These are phyloP conservation scores for Quillaja saponaria DNA, from an alignment of 306 rosid genomes.

Conservation along the genomic window DNA sequence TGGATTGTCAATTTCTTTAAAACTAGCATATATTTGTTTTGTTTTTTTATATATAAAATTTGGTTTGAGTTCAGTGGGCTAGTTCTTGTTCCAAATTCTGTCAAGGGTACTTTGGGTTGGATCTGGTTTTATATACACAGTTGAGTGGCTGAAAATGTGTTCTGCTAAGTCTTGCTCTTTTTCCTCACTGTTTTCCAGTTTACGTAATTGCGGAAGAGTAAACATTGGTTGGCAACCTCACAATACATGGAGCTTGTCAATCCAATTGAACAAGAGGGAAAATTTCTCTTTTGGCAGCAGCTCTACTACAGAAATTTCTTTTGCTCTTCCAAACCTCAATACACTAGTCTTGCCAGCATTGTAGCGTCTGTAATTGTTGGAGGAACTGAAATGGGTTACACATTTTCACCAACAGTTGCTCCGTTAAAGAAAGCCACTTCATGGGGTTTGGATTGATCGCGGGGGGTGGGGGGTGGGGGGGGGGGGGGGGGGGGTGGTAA, in stretches of 20 bases:
- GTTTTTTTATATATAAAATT: too few relatives aligned
- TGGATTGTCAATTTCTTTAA: not conserved
- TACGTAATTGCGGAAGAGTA: not conserved
- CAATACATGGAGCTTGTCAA: not conserved
- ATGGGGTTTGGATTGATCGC: conserved; percentile 42
- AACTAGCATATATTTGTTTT: too few relatives aligned
- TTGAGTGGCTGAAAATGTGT: conserved; percentile 13
- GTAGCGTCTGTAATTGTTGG: conserved; percentile 61
- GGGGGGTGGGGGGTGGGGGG: too few relatives aligned
- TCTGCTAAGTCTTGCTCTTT: not conserved
- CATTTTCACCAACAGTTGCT: conserved; percentile 67
- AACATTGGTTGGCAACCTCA: not conserved
- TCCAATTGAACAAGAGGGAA: not conserved
- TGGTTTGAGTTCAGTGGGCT: too few relatives aligned
- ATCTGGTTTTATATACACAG: conserved; percentile 1
- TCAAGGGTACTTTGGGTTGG: conserved; percentile 21
- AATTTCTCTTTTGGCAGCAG: not conserved
- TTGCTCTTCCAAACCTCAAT: too few relatives aligned
- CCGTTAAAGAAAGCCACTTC: conserved; percentile 49
- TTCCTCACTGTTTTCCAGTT: not conserved
- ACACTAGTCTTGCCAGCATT: conserved; percentile 72
- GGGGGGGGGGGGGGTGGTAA: too few relatives aligned
- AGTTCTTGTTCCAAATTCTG: not conserved
- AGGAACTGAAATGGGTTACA: conserved; percentile 55
- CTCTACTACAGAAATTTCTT: not conserved